Evolutionary conservation across 2,329 filamentous ascomycete genomes (phyloP).

Genomic region (Tolypocladium ovalisporum): DNA sequence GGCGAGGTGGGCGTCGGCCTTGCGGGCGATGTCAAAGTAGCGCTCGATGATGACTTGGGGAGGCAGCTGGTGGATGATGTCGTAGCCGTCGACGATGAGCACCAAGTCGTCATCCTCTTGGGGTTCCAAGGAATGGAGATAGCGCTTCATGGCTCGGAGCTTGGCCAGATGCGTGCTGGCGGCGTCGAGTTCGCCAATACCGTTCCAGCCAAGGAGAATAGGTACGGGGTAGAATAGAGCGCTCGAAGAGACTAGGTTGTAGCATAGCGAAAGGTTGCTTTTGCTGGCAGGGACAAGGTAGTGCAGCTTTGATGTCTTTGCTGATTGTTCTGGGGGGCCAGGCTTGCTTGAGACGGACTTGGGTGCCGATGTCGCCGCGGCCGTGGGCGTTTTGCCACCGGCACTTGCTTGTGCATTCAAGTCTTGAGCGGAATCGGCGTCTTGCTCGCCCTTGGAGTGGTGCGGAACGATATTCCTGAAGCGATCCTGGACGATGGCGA

Average conservation of each 20-base stretch:
- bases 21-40: slow-evolving; percentile 44
- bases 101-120: slow-evolving; percentile 45
- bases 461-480: background rate
- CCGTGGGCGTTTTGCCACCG: background rate
- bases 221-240: slow-evolving; percentile 27
- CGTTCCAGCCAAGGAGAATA: slow-evolving; percentile 26
- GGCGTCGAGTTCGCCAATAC: slow-evolving; percentile 21
- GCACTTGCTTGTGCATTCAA: background rate
- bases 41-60: slow-evolving; percentile 50
- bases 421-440: background rate
- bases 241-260: slow-evolving; percentile 24
- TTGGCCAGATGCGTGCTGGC: slow-evolving; percentile 27
- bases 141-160: slow-evolving; percentile 23
- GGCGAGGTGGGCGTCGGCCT: slow-evolving; percentile 39
- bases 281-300: slow-evolving; percentile 26
- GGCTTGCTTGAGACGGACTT: background rate
- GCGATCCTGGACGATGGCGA: background rate
- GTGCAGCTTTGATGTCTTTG: slow-evolving; percentile 20
- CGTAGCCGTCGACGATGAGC: slow-evolving; percentile 51
- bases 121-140: slow-evolving; percentile 16
- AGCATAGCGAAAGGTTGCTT: slow-evolving; percentile 25
- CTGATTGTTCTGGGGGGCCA: background rate
- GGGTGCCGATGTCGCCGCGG: background rate
- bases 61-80: slow-evolving; percentile 55
- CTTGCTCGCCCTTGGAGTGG: background rate